Base-by-base conservation (phyloP, 1,139 yeast genomes). In the Maudiozyma humilis region DNA sequence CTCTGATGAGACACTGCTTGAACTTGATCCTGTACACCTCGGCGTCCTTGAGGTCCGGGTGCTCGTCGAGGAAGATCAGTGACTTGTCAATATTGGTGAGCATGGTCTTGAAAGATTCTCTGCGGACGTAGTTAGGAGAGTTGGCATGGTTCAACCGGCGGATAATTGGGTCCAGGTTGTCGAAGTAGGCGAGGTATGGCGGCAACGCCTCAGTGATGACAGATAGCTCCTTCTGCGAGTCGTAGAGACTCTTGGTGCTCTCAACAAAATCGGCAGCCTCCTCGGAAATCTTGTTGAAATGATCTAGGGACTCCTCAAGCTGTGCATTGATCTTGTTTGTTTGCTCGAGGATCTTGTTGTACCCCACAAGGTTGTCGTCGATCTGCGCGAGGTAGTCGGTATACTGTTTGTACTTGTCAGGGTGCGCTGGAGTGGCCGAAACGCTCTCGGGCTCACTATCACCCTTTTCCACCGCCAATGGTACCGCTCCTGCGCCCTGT, bases 1-100 rank as follows among this genome's bases (percentile, higher is more conserved):
- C 81, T 47, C 96, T 73, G 1, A 93, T 81, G 75, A 88, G 73
- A 57, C 96, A 86, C 55, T 86, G 95, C 48, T 87, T 75, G 64
- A 85, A 86, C 48, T 91, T 72, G 51, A 81, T 76, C 38, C 74
- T 74, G 61, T 86, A 88, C 3, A 77, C 58, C 31, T 82, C 94
- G 15, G 79, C 70, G 47, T 88, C 95, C 56, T 75, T 79, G 55
- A 82, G 82, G 33, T 73, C 70, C 1, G 73, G 68, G 51, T 75
- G 72, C 1, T 57, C 57, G 14, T 68, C 66, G 6, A 78, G 67
- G 54, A 77, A 80, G 3, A 51, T 60, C 32, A 81, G 57, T 23
- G 82, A 81, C 8, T 64, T 66, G 56, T 87, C 95, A 42, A 89
- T 67, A 44, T 77, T 76, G 2, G 50, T 52, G 45, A 89, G 63